phyloP scores from a whole-genome alignment of 371 early-diverging fungal genomes.

The Lichtheimia ornata region DNA sequence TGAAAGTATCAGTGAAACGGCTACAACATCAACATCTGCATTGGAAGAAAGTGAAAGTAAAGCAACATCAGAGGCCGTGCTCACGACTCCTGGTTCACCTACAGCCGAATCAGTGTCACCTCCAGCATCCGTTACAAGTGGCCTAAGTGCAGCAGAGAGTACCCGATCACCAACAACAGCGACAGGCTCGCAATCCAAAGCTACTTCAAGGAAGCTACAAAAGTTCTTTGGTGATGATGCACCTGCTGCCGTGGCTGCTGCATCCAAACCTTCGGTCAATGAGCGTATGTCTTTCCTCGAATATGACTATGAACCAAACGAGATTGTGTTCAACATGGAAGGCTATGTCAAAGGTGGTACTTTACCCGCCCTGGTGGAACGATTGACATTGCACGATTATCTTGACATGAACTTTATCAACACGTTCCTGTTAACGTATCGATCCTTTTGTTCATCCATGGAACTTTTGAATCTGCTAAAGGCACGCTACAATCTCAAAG shows the following conservation, averaged over 20 bases:
- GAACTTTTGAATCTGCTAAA: constrained; percentile 72
- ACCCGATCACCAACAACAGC: neutral
- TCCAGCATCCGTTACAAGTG: neutral
- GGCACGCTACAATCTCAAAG: constrained; percentile 72
- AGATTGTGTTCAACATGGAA: constrained; percentile 82
- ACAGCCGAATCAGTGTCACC: neutral
- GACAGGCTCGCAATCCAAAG: constrained; percentile 6
- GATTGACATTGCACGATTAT: constrained; percentile 83
- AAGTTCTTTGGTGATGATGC: constrained; percentile 70
- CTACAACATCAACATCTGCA: neutral
- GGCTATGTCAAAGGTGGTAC: constrained; percentile 91
- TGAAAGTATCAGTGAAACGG: neutral
- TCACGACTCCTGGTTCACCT: neutral
- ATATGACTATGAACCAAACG: constrained; percentile 49
- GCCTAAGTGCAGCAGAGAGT: neutral
- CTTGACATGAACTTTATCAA: constrained; percentile 77
- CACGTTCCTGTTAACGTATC: constrained; percentile 89
- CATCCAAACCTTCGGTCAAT: constrained; percentile 16
- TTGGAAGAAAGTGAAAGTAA: neutral
- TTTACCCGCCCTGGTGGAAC: constrained; percentile 79
- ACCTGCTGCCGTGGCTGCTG: constrained; percentile 26
- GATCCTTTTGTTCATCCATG: constrained; percentile 79
- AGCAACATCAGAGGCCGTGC: neutral
- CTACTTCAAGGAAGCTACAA: constrained; percentile 42
- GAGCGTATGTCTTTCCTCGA: constrained; percentile 30